Percentiles rank a stretch among this genome's conserved stretches.
These are phyloP conservation scores for Metschnikowia reukaufii DNA, from an alignment of 805 yeast genomes.

Conservation along the genomic window DNA sequence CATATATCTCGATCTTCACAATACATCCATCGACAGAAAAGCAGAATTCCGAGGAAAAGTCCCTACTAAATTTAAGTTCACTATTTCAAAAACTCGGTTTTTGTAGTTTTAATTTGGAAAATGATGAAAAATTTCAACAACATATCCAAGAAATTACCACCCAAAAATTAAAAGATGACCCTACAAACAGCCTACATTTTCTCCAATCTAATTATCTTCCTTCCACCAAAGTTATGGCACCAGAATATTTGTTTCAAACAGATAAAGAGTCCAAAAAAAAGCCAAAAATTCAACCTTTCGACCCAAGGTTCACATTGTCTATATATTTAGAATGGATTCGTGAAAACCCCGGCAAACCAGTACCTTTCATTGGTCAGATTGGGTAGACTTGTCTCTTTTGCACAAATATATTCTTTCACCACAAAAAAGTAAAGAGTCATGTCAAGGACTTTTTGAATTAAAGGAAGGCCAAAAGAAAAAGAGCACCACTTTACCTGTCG, in stretches of 20 bases:
- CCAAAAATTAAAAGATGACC: slow-evolving; percentile 8
- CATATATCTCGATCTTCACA: neutral
- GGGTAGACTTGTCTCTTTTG: slow-evolving; percentile 16
- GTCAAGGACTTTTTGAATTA: slow-evolving; percentile 23
- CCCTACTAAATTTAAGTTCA: too few relatives aligned
- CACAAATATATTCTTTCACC: slow-evolving; percentile 15
- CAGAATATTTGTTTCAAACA: slow-evolving; percentile 3
- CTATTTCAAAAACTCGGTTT: too few relatives aligned
- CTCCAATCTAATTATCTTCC: slow-evolving; percentile 11
- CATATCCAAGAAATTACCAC: neutral
- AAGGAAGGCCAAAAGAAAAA: slow-evolving; percentile 8
- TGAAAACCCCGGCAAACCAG: slow-evolving; percentile 8
- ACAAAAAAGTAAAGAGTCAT: slow-evolving; percentile 16
- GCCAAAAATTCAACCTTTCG: slow-evolving; percentile 19
- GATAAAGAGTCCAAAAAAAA: neutral
- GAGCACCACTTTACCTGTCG: slow-evolving; percentile 9
- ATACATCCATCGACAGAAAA: neutral
- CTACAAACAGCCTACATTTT: slow-evolving; percentile 5
- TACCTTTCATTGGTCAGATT: slow-evolving; percentile 25
- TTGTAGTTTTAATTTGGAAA: neutral
- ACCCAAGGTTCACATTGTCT: slow-evolving; percentile 24
- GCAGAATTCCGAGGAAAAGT: neutral
- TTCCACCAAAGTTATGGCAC: slow-evolving; percentile 8
- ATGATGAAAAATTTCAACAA: neutral
- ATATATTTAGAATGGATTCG: slow-evolving; percentile 19